Evolutionary conservation across 139 green algal species (phyloP).

Genomic region (Ettlia oleoabundans): DNA sequence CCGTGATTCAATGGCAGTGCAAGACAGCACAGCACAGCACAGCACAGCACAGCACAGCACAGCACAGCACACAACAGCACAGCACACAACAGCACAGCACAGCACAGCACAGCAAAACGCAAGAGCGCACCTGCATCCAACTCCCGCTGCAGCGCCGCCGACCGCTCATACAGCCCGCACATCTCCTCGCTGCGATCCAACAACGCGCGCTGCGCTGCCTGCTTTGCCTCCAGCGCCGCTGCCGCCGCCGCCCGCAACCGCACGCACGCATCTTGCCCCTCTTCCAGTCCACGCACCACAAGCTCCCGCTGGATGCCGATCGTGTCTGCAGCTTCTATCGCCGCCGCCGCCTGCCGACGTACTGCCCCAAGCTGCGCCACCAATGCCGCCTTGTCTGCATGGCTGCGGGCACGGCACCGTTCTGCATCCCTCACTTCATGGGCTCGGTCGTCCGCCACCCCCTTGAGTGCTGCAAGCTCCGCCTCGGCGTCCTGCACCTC

Average conservation of each 20-base stretch:
- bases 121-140: constrained; percentile 38
- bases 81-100: too few species aligned
- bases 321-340: constrained; percentile 12
- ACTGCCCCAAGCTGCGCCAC: neutral
- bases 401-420: neutral
- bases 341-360: neutral
- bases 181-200: constrained; percentile 90
- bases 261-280: neutral
- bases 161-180: constrained; percentile 86
- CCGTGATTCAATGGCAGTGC: too few species aligned
- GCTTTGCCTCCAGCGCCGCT: neutral
- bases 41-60: too few species aligned
- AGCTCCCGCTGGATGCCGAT: neutral
- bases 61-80: neutral
- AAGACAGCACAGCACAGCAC: too few species aligned
- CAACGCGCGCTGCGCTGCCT: constrained; percentile 50
- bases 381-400: neutral
- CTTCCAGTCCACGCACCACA: neutral
- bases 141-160: constrained; percentile 74
- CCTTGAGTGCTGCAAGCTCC: constrained; percentile 2
- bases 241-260: neutral
- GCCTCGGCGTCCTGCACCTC: constrained; percentile 5
- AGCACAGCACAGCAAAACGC: neutral
- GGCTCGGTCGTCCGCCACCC: neutral
- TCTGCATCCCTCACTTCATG: neutral